Base-by-base conservation (phyloP, 371 early-diverging fungal genomes). In the Mortierella sp. region DNA sequence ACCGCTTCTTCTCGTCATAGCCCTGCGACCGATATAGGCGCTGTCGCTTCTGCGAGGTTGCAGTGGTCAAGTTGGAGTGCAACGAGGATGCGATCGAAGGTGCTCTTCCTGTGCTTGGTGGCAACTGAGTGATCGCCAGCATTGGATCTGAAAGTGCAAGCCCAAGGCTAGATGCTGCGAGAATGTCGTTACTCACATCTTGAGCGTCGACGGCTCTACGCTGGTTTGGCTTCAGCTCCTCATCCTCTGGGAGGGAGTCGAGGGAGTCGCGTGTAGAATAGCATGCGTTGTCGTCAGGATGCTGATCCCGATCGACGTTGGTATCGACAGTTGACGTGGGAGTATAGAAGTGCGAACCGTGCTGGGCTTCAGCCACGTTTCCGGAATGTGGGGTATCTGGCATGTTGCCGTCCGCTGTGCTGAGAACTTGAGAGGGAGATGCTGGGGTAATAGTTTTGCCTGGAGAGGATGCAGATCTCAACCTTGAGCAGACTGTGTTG, bases 131-230 rank as follows among this genome's bases (percentile, higher is more conserved):
- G 53, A 73, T 73, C 4, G 73, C 73, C 48, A 73, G 25, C 73
- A 66, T 73, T 22, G 73, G 73, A 49, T 73, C 67, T 28, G 73
- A 73, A 52, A 63, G 63, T 39, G 67, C 73, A 21, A 73, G 63
- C 1, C 63, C 48, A 5, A 73, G 59, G 24, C 56, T 63, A 25
- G 67, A 29, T 0, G 67, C 21, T 25, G 63, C 60, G 14, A 67
- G 60, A 16, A 22, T 56, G 34, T 67, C 57, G 9, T 67, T 58
- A 8, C 16, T 45, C 1, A 41, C 22, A 10, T 66, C 67, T 17
- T 67, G 62, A 0, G 67, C 54, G 45, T 73, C 73, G 31, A 73
- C 16, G 0, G 73, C 73, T 16, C 73, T 67, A 31, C 67, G 63
- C 55, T 67, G 72, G 21, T 66, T 40, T 19, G 72, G 67, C 49